Evolutionary conservation across 495 filamentous ascomycete species (phyloP), one percentile per base, ranked within the genome.

Genomic region (Darksidea phi): DNA sequence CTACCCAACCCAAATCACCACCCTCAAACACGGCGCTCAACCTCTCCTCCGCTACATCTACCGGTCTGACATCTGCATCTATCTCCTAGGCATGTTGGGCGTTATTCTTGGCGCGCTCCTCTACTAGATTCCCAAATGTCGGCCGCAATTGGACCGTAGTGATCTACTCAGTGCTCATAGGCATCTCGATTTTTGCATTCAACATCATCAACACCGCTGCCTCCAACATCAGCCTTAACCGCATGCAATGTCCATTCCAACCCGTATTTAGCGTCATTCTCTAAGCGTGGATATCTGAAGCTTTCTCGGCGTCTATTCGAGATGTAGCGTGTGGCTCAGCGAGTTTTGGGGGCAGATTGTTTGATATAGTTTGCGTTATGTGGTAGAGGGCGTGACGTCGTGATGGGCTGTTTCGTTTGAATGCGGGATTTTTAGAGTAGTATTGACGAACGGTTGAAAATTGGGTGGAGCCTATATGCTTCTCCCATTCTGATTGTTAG

Each of bases 241-340:
- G 72, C 0, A 71, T 79, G 72, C 76, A 79, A 59, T 79, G 79
- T 64, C 77, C 79, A 61, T 78, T 80, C 66, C 76, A 80, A 54
- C 71, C 67, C 42, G 77, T 79, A 76, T 79, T 79, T 74, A 78
- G 82, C 54, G 80, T 78, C 12, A 74, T 84, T 5, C 75, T 83
- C 64, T 83, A 83, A 59, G 80, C 79, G 28, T 83, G 80, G 72
- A 83, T 80, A 1, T 80, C 80, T 0, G 80, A 84, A 66, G 80
- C 76, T 8, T 84, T 83, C 59, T 80, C 79, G 1, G 77, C 78
- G 0, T 77, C 79, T 0, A 79, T 82, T 41, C 70, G 81, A 41
- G 80, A 80, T 13, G 83, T 79, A 0, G 82, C 77, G 2, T 75
- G 75, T 11, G 80, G 81, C 1, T 67, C 81, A 0, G 80, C 81